Evolutionary conservation across 2,329 filamentous ascomycete species (phyloP), one percentile per base, ranked within the genome.

Genomic region (Talaromyces sp.): DNA sequence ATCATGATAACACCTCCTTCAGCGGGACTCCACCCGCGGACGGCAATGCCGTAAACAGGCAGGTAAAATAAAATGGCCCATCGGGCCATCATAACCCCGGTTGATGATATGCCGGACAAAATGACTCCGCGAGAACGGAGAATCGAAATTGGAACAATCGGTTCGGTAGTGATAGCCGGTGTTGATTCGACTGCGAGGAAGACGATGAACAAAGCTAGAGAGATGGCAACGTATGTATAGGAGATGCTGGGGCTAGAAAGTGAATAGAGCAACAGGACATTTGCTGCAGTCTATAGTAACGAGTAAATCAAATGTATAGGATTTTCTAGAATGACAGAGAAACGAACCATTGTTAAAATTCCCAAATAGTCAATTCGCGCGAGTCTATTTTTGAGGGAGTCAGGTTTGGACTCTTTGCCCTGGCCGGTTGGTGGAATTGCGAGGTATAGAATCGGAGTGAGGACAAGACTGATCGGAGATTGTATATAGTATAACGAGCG

Each of bases 31-130:
- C 88, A 88, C 57, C 83, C 83, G 2, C 86, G 84, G 1, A 94
- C 86, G 3, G 89, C 88, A 58, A 94, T 84, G 35, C 89, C 87
- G 65, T 90, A 92, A 43, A 91, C 84, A 0, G 91, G 90, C 0
- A 87, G 82, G 73, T 91, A 95, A 76, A 91, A 94, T 7, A 95
- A 78, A 1, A 95, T 80, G 6, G 81, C 81, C 90, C 89, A 95
- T 58, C 91, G 86, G 1, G 88, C 81, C 68, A 89, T 85, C 89
- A 95, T 93, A 69, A 91, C 82, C 19, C 87, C 85, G 0, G 92
- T 80, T 52, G 91, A 89, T 1, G 86, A 82, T 21, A 92, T 67
- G 67, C 89, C 93, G 1, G 88, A 88, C 21, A 93, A 74, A 3
- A 93, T 76, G 1, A 89, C 84, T 31, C 86, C 87, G 28, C 87